Evolutionary conservation across 768 basidiomycete genomes (phyloP).

Genomic region (Kwoniella sp.): DNA sequence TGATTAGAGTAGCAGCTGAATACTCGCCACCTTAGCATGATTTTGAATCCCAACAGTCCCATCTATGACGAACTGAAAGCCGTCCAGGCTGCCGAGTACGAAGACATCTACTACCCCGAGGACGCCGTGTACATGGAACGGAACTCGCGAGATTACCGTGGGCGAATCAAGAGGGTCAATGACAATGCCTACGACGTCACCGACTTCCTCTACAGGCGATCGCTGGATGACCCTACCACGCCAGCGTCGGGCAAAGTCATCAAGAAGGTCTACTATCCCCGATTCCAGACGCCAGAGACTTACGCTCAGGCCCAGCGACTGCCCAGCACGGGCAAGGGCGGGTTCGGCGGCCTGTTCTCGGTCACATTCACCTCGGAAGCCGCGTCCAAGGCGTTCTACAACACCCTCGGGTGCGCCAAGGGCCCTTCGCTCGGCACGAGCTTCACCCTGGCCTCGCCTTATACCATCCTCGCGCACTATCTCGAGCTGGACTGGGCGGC

Average conservation of each 20-base stretch:
- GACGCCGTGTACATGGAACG: constrained; percentile 97
- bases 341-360: constrained; percentile 83
- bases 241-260: constrained; percentile 54
- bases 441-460: constrained; percentile 92
- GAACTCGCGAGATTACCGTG: constrained; percentile 87
- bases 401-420: constrained; percentile 74
- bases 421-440: constrained; percentile 82
- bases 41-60: constrained; percentile 73
- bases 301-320: constrained; percentile 66
- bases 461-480: constrained; percentile 87
- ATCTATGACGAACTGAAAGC: constrained; percentile 66
- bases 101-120: constrained; percentile 82
- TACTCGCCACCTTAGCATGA: constrained; percentile 57
- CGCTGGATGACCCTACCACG: constrained; percentile 20
- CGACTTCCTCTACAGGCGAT: constrained; percentile 66
- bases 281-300: constrained; percentile 66
- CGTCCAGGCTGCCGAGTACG: constrained; percentile 60
- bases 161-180: constrained; percentile 72
- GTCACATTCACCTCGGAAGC: constrained; percentile 68
- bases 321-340: constrained; percentile 54
- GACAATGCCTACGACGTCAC: constrained; percentile 76
- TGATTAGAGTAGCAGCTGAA: neutral
- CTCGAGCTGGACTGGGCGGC: constrained; percentile 87
- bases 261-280: constrained; percentile 85
- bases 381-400: constrained; percentile 76